Percentiles rank a stretch among this genome's conserved stretches.
Conservation (phyloP, 1,139 yeast genomes). For the Petasospora fabianii region DNA sequence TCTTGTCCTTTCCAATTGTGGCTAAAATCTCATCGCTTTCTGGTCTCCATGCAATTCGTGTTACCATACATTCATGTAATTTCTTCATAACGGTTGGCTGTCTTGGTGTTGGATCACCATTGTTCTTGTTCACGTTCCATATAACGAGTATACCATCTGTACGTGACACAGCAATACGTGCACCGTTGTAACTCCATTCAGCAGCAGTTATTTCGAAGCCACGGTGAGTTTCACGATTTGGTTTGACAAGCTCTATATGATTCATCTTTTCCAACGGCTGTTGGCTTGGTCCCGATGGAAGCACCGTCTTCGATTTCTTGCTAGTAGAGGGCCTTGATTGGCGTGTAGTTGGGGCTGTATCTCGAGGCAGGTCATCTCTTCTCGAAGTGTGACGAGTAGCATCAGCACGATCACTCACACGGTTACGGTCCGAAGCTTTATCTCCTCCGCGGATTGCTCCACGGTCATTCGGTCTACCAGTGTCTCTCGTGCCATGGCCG, state of each 20-base stretch:
- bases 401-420: too few relatives aligned
- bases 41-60: conserved; percentile 62
- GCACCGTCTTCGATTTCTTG: too few relatives aligned
- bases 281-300: too few relatives aligned
- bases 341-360: too few relatives aligned
- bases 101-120: conserved; percentile 28
- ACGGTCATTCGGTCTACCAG: conserved; percentile 4
- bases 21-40: conserved; percentile 48
- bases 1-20: conserved; percentile 55
- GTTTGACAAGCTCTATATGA: neutral
- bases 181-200: conserved; percentile 41
- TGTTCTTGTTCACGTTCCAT: conserved; percentile 33
- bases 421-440: conserved; percentile 1
- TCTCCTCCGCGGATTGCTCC: conserved; percentile 1
- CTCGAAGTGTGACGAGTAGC: too few relatives aligned
- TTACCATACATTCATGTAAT: conserved; percentile 44
- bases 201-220: conserved; percentile 19
- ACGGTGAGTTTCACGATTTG: neutral
- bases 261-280: conserved; percentile 1
- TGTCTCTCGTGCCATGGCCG: conserved; percentile 1
- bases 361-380: too few relatives aligned
- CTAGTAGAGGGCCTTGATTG: too few relatives aligned
- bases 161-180: conserved; percentile 43
- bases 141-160: conserved; percentile 44
- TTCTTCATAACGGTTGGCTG: conserved; percentile 38